Conservation (phyloP, 306 rosid species). For the Cyamopsis tetragonoloba region DNA sequence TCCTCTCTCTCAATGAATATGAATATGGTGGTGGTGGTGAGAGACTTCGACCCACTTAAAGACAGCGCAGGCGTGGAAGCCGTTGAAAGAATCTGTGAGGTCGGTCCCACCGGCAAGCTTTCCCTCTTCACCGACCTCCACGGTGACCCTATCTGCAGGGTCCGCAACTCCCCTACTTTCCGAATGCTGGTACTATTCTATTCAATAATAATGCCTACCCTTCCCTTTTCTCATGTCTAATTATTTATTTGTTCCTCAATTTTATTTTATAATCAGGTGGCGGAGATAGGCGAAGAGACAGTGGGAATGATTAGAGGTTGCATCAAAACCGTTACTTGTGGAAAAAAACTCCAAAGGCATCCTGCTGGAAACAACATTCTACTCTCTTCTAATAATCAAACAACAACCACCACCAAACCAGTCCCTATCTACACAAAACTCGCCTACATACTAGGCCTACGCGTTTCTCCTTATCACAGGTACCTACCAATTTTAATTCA, state of each 20-base stretch:
- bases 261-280: conserved; percentile 49
- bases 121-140: conserved; percentile 88
- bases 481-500: background rate
- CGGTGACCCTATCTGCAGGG: conserved; percentile 94
- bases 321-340: conserved; percentile 93
- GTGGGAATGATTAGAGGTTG: conserved; percentile 92
- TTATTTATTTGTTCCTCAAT: too few relatives aligned
- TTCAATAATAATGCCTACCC: background rate
- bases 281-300: conserved; percentile 57
- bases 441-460: conserved; percentile 84
- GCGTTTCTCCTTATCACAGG: conserved; percentile 86
- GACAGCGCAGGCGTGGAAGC: conserved; percentile 58
- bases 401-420: conserved; percentile 12
- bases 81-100: conserved; percentile 75
- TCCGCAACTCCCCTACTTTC: conserved; percentile 89
- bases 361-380: conserved; percentile 20
- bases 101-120: conserved; percentile 67
- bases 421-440: conserved; percentile 71
- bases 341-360: conserved; percentile 50
- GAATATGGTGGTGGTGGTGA: conserved; percentile 31
- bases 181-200: conserved; percentile 64
- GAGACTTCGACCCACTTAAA: conserved; percentile 61
- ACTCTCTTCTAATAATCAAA: background rate
- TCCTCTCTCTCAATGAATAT: too few relatives aligned
- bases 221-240: background rate